Evolutionary conservation across 345 rosid species (phyloP).

Genomic region (Punica granatum): DNA sequence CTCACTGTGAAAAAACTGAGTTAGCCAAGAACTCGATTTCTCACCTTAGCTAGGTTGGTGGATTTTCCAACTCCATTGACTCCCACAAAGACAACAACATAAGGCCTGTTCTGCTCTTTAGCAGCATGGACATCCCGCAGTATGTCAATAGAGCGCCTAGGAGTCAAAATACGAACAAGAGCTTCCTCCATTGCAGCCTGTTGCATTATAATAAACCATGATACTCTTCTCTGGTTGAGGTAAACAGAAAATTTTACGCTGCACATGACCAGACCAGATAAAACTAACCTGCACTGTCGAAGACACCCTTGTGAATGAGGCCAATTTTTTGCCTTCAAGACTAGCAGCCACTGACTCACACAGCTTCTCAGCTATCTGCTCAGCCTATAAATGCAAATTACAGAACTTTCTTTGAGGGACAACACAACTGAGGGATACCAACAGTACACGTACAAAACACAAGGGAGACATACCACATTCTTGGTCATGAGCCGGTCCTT

Average conservation of each 20-base stretch:
- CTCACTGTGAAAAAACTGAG: neutral
- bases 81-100: constrained; percentile 94
- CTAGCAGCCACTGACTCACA: constrained; percentile 95
- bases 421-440: neutral
- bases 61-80: constrained; percentile 99
- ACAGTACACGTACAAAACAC: neutral
- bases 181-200: constrained; percentile 99
- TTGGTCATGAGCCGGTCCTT: constrained; percentile 99
- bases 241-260: neutral
- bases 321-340: constrained; percentile 95
- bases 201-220: constrained; percentile 1
- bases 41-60: constrained; percentile 87
- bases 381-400: constrained; percentile 51
- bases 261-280: constrained; percentile 2
- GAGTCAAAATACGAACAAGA: constrained; percentile 91
- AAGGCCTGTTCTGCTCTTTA: constrained; percentile 86
- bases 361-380: constrained; percentile 96
- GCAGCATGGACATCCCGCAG: constrained; percentile 90
- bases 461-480: constrained; percentile 65
- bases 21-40: constrained; percentile 5
- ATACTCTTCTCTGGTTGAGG: neutral
- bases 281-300: constrained; percentile 80
- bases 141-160: constrained; percentile 93
- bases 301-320: constrained; percentile 93
- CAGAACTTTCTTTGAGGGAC: neutral